Conservation (phyloP, 345 rosid species). For the Populus nigra region DNA sequence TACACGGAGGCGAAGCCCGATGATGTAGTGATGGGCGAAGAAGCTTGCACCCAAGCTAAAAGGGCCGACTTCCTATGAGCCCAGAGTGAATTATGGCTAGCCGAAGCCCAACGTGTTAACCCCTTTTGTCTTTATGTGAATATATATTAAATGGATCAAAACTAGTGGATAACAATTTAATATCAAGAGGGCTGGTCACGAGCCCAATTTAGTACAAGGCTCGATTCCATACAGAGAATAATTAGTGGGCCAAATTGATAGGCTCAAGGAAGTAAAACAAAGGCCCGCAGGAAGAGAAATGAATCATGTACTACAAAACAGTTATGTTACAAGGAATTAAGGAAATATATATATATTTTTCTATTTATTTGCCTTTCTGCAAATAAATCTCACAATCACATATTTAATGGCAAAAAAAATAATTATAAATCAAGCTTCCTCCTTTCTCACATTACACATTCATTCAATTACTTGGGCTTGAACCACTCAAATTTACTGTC, state of each 20-base stretch:
- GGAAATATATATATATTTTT: neutral
- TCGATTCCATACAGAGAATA: neutral
- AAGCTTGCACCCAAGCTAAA: neutral
- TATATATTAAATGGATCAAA: too few relatives aligned
- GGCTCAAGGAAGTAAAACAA: neutral
- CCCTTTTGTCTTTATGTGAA: too few relatives aligned
- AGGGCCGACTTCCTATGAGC: neutral
- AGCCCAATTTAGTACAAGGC: neutral
- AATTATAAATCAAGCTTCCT: neutral
- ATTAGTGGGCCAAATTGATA: neutral
- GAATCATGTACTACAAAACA: neutral
- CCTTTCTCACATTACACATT: too few relatives aligned
- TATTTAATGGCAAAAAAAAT: neutral
- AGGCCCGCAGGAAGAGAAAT: neutral
- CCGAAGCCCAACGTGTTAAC: too few relatives aligned
- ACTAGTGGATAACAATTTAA: neutral
- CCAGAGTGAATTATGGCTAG: neutral
- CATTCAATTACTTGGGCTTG: conserved; percentile 20
- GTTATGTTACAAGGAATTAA: neutral
- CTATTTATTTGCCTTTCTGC: neutral
- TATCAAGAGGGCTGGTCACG: neutral
- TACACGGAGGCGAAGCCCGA: too few relatives aligned
- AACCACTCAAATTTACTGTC: conserved; percentile 29
- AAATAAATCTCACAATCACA: conserved; percentile 7
- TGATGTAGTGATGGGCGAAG: neutral